A percentile compares a stretch with the other conserved stretches of the same genome.
Evolutionary conservation across 257 asterid species (phyloP).

Genomic region (Osmanthus fragrans): DNA sequence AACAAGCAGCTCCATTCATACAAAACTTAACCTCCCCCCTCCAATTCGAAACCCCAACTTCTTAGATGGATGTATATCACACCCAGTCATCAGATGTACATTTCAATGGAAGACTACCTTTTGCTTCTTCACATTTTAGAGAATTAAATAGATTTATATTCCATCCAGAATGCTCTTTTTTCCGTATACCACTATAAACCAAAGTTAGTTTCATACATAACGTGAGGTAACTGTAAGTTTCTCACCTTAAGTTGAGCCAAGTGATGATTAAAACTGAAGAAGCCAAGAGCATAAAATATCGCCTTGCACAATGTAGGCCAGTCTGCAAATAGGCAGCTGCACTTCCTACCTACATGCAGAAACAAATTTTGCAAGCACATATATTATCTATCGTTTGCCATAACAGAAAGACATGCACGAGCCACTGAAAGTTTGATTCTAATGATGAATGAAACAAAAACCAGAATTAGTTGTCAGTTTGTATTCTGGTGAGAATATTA

Average conservation of each 20-base stretch:
- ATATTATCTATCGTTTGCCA: background rate
- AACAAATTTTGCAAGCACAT: conserved; percentile 8
- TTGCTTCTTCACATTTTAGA: background rate
- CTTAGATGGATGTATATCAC: background rate
- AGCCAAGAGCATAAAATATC: conserved; percentile 56
- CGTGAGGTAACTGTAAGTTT: conserved; percentile 10
- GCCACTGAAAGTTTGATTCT: background rate
- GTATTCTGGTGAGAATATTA: background rate
- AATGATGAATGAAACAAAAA: background rate
- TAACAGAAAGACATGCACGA: background rate
- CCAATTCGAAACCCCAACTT: background rate
- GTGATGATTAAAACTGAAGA: conserved; percentile 76
- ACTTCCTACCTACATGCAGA: conserved; percentile 68
- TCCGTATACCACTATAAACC: background rate
- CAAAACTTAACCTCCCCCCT: background rate
- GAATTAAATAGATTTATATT: background rate
- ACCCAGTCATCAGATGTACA: background rate
- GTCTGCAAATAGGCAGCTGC: conserved; percentile 90
- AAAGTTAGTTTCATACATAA: background rate
- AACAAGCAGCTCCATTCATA: background rate
- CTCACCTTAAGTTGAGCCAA: conserved; percentile 90
- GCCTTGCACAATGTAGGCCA: conserved; percentile 55
- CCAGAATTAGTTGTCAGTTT: background rate
- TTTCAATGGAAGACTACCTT: background rate
- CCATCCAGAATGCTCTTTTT: background rate